A percentile compares a stretch with the other conserved stretches of the same genome.
phyloP scores from a whole-genome alignment of 345 rosid species.

The Citrus medica region DNA sequence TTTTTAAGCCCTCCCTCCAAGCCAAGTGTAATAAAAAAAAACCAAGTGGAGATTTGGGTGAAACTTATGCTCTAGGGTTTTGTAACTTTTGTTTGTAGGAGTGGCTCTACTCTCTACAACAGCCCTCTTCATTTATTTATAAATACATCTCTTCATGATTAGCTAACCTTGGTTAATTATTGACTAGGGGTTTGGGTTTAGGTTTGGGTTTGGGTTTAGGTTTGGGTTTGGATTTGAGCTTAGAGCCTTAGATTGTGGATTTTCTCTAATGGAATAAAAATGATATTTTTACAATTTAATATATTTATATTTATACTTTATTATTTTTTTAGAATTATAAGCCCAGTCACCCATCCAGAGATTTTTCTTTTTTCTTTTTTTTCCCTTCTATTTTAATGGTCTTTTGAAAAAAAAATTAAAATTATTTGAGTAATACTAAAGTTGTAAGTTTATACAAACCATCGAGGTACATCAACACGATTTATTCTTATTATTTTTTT shows the following conservation, averaged over 20 bases:
- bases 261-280: background rate
- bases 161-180: conserved; percentile 25
- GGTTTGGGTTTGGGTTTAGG: too few species aligned
- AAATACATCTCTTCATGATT: background rate
- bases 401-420: too few species aligned
- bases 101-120: background rate
- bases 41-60: background rate
- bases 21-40: background rate
- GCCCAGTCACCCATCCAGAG: background rate
- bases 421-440: too few species aligned
- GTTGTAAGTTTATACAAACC: too few species aligned
- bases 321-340: background rate
- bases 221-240: background rate
- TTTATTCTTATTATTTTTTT: too few species aligned
- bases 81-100: background rate
- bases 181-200: conserved; percentile 4
- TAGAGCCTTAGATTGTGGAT: background rate
- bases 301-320: background rate
- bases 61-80: conserved; percentile 3
- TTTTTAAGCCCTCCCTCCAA: background rate
- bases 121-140: conserved; percentile 17
- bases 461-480: too few species aligned
- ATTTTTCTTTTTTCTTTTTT: too few species aligned
- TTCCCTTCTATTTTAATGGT: too few species aligned
- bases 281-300: background rate